phyloP scores from a whole-genome alignment of 2,329 filamentous ascomycete genomes.

The Catunica adiposa region DNA sequence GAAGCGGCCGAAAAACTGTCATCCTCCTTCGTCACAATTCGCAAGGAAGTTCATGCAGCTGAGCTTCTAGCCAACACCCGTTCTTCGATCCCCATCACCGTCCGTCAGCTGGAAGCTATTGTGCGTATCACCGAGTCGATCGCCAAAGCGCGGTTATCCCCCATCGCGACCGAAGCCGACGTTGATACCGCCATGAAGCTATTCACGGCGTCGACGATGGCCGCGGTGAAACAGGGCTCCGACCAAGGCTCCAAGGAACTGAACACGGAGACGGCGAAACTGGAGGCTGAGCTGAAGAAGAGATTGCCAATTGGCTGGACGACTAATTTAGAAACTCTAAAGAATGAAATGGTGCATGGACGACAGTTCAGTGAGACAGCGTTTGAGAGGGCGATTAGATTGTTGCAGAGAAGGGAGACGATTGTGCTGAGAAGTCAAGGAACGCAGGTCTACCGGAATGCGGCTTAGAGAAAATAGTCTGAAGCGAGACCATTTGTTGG shows the following conservation, averaged over 20 bases:
- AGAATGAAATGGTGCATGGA: conserved; percentile 79
- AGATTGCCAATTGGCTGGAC: conserved; percentile 90
- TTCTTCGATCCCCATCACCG: conserved; percentile 90
- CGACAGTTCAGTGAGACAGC: conserved; percentile 80
- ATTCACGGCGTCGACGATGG: conserved; percentile 95
- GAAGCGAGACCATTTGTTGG: neutral
- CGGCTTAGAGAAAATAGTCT: conserved; percentile 32
- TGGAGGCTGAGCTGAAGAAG: conserved; percentile 77
- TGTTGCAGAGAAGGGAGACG: conserved; percentile 75
- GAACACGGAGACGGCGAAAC: conserved; percentile 71
- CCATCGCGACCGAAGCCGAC: conserved; percentile 75
- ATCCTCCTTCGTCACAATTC: conserved; percentile 92
- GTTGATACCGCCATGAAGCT: conserved; percentile 95
- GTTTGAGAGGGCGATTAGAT: conserved; percentile 67
- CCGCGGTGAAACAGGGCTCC: conserved; percentile 81
- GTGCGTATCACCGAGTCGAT: conserved; percentile 93
- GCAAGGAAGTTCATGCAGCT: conserved; percentile 79
- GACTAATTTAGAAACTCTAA: conserved; percentile 71
- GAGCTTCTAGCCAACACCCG: conserved; percentile 81
- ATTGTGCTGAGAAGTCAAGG: conserved; percentile 67
- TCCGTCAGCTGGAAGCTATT: conserved; percentile 92
- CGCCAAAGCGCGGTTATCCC: conserved; percentile 74
- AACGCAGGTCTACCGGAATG: conserved; percentile 56
- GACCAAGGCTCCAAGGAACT: conserved; percentile 72
- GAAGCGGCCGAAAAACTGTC: conserved; percentile 92